phyloP scores from a whole-genome alignment of 2,329 filamentous ascomycete species.

The Hymenoscyphus scutula region DNA sequence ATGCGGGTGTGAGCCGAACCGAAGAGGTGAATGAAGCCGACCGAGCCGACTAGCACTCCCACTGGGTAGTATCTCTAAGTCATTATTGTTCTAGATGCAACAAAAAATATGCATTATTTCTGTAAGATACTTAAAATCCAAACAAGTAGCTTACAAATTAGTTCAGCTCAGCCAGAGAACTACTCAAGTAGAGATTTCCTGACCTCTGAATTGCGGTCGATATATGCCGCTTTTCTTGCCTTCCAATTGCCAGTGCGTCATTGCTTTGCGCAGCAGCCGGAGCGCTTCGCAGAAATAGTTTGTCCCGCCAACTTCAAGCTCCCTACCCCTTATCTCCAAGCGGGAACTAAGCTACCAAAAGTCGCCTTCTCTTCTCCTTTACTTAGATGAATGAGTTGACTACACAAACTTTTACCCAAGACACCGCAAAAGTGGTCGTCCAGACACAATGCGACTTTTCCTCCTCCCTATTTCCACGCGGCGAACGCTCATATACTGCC shows the following conservation, averaged over 20 bases:
- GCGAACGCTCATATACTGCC: conserved; percentile 88
- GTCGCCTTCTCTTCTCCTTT: background rate
- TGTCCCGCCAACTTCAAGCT: conserved; percentile 1
- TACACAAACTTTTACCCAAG: background rate
- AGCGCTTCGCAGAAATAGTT: background rate
- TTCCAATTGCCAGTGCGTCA: conserved; percentile 9
- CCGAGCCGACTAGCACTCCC: too few relatives aligned
- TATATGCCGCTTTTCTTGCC: conserved; percentile 3
- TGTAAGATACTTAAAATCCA: too few relatives aligned
- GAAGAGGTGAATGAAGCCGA: background rate
- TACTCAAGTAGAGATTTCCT: too few relatives aligned
- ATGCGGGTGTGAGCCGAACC: background rate
- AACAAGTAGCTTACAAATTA: too few relatives aligned
- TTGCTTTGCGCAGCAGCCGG: background rate
- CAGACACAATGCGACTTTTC: conserved; percentile 75
- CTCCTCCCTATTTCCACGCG: conserved; percentile 90
- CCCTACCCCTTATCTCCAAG: background rate
- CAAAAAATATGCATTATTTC: too few relatives aligned
- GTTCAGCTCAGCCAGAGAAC: too few relatives aligned
- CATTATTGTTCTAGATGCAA: too few relatives aligned
- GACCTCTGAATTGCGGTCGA: too few relatives aligned
- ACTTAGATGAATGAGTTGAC: conserved; percentile 11
- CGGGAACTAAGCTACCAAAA: background rate
- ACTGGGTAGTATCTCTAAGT: background rate
- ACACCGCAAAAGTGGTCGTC: conserved; percentile 15